Percentiles rank a stretch among this genome's conserved stretches.
Conservation (phyloP, 306 rosid species). For the Arachis hypogaea region DNA sequence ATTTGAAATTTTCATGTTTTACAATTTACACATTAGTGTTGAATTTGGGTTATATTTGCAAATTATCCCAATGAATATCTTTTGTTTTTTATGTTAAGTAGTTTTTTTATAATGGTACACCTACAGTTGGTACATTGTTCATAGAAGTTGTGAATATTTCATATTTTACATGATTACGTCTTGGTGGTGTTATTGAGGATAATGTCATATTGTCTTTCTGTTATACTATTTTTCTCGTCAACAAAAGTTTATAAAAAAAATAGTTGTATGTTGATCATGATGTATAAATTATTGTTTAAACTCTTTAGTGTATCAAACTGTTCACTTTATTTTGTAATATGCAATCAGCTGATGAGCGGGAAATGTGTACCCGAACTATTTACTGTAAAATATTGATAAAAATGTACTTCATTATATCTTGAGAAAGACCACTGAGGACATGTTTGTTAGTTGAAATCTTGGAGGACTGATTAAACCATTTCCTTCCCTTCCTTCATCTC, state of each 20-base stretch:
- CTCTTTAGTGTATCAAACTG: background rate
- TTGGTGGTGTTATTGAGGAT: background rate
- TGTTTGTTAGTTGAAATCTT: background rate
- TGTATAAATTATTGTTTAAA: background rate
- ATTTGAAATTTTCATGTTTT: background rate
- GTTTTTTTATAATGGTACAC: background rate
- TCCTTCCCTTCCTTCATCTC: too few species aligned
- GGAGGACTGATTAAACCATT: background rate
- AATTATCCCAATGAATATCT: too few species aligned
- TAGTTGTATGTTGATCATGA: background rate
- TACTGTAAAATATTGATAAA: constrained; percentile 95
- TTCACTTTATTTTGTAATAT: constrained; percentile 37
- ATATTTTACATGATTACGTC: background rate
- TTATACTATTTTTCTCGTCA: background rate
- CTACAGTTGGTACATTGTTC: background rate
- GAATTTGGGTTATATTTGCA: background rate
- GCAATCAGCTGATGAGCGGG: constrained; percentile 97
- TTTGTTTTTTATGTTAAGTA: background rate
- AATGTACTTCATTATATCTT: constrained; percentile 55
- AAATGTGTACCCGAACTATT: constrained; percentile 93
- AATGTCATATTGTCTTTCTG: too few species aligned
- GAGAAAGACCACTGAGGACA: background rate
- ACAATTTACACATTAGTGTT: background rate
- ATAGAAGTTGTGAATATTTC: background rate
- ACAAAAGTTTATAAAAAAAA: background rate